phyloP scores from a whole-genome alignment of 2,329 filamentous ascomycete genomes.

The Exophiala sp. region DNA sequence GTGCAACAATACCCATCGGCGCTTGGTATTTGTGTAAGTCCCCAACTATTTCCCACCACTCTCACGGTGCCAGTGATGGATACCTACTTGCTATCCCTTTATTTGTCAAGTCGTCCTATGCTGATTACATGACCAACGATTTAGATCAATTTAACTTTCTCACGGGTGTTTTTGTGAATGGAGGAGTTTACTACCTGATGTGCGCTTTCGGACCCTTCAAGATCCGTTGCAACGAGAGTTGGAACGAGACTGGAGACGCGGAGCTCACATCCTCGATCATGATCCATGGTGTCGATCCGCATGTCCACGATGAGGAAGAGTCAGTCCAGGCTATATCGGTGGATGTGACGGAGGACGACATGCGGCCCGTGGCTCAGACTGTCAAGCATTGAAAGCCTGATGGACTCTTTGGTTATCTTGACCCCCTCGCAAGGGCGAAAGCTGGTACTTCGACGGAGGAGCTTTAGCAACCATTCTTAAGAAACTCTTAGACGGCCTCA shows the following conservation, averaged over 20 bases:
- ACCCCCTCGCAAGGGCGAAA: too few relatives aligned
- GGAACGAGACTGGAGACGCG: slow-evolving; percentile 4
- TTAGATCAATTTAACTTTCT: slow-evolving; percentile 80
- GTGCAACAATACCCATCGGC: slow-evolving; percentile 36
- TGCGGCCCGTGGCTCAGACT: neutral
- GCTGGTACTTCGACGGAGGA: too few relatives aligned
- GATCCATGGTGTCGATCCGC: slow-evolving; percentile 6
- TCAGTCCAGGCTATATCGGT: neutral
- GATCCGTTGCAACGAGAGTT: neutral
- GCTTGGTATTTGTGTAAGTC: slow-evolving; percentile 7
- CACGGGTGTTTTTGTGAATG: slow-evolving; percentile 70
- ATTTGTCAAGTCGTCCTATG: too few relatives aligned
- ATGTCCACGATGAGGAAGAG: neutral
- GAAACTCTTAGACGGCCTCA: too few relatives aligned
- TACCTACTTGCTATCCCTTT: too few relatives aligned
- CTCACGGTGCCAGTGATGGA: too few relatives aligned
- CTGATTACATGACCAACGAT: too few relatives aligned
- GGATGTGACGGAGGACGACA: neutral
- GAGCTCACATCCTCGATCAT: slow-evolving; percentile 4
- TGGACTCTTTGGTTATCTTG: too few relatives aligned
- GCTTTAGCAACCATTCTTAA: too few relatives aligned
- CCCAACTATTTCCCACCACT: neutral
- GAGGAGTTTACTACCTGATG: slow-evolving; percentile 63
- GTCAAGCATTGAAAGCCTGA: neutral
- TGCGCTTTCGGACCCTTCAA: slow-evolving; percentile 64